A percentile compares a stretch with the other conserved stretches of the same genome.
Conservation (phyloP, 2,329 filamentous ascomycete species). For the Colletotrichum magnum region DNA sequence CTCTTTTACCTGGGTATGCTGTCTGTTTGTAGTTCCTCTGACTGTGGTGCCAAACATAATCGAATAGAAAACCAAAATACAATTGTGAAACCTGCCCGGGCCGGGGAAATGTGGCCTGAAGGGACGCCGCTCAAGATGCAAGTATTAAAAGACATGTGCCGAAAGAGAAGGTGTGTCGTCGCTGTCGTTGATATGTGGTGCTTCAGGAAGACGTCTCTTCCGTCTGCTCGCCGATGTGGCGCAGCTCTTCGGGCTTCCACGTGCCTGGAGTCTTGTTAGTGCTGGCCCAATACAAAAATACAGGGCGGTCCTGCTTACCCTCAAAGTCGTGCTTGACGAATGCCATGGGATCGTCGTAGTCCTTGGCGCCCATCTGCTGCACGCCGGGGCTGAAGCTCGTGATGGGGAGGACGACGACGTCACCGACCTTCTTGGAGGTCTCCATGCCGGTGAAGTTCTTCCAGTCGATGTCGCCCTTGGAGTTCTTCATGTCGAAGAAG, state of each 20-base stretch:
- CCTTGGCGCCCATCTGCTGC: constrained; percentile 90
- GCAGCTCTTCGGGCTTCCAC: constrained; percentile 81
- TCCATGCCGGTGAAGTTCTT: constrained; percentile 91
- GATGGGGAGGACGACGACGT: constrained; percentile 94
- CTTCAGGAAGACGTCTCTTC: constrained; percentile 43
- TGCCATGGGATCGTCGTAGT: constrained; percentile 92
- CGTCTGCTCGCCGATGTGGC: constrained; percentile 73
- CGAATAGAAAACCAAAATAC: constrained; percentile 9
- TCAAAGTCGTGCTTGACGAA: constrained; percentile 98
- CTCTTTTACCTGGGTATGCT: constrained; percentile 30
- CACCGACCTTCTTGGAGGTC: constrained; percentile 86
- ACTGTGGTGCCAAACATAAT: constrained; percentile 7
- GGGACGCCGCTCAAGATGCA: constrained; percentile 35
- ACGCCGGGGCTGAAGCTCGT: constrained; percentile 98
- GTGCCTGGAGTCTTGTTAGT: constrained; percentile 65
- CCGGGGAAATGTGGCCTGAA: constrained; percentile 3
- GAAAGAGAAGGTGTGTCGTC: constrained; percentile 20
- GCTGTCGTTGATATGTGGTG: not conserved
- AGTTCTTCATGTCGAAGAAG: constrained; percentile 85
- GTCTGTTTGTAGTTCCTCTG: constrained; percentile 20
- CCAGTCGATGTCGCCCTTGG: constrained; percentile 83
- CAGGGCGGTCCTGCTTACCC: constrained; percentile 68
- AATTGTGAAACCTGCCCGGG: constrained; percentile 10
- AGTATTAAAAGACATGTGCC: constrained; percentile 25
- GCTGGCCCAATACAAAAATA: no score